Evolutionary conservation across 83 land plant genomes (phyloP).

Genomic region (Thuja plicata): DNA sequence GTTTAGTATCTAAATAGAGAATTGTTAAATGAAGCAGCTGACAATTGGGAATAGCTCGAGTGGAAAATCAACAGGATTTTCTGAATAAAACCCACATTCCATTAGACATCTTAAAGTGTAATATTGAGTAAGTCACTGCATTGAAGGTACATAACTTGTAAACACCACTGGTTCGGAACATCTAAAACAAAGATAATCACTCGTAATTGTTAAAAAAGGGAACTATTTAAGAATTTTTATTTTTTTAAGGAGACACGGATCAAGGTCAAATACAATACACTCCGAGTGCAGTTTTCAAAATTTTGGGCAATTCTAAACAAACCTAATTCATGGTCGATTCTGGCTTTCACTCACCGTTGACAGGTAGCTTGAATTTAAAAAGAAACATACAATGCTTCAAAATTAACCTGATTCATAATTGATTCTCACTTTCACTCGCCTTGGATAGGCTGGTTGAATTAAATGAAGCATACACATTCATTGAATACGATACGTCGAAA

Average conservation of each 20-base stretch:
- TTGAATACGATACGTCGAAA: not conserved
- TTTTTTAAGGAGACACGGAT: not conserved
- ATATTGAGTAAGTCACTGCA: not conserved
- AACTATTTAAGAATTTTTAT: not conserved
- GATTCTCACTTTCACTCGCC: not conserved
- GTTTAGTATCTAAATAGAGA: not conserved
- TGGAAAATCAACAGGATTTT: not conserved
- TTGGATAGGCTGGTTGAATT: not conserved
- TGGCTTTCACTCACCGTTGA: not conserved
- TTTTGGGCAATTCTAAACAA: not conserved
- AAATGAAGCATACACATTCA: not conserved
- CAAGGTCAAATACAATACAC: not conserved
- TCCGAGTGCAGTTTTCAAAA: not conserved
- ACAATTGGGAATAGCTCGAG: not conserved
- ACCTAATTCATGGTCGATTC: not conserved
- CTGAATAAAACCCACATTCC: not conserved
- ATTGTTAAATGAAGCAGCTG: not conserved
- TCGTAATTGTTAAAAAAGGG: not conserved
- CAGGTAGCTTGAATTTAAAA: not conserved
- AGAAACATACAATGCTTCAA: not conserved
- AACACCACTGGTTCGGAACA: not conserved
- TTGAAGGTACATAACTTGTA: not conserved
- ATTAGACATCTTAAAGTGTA: not conserved
- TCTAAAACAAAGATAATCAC: not conserved
- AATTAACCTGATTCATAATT: not conserved